Conservation (phyloP, 441 rosid genomes). For the Flueggea neowawraea region DNA sequence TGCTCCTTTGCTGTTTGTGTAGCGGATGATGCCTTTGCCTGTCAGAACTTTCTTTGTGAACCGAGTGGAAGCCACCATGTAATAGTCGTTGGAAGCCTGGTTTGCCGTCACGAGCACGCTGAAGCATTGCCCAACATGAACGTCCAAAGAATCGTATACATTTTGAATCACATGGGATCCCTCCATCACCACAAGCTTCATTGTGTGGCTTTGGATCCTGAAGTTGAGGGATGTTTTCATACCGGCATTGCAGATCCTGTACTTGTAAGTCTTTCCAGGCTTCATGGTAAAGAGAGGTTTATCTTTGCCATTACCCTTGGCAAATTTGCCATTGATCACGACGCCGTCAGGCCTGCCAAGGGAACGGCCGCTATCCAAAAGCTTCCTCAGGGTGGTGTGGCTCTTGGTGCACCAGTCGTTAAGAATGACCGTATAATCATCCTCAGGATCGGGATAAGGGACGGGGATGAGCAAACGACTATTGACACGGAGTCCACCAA, state of each 20-base stretch:
- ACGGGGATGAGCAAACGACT: conserved; percentile 59
- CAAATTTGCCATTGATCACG: conserved; percentile 60
- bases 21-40: conserved; percentile 47
- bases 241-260: conserved; percentile 62
- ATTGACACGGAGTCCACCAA: conserved; percentile 59
- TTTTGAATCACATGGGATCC: conserved; percentile 68
- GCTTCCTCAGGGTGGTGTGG: conserved; percentile 41
- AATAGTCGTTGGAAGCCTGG: conserved; percentile 52
- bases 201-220: conserved; percentile 56
- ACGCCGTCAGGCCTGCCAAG: conserved; percentile 56
- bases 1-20: conserved; percentile 34
- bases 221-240: conserved; percentile 52
- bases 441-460: conserved; percentile 56
- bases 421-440: conserved; percentile 44
- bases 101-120: conserved; percentile 50
- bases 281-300: conserved; percentile 69
- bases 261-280: conserved; percentile 64
- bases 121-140: conserved; percentile 64
- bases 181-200: conserved; percentile 80
- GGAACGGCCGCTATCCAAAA: conserved; percentile 52
- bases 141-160: conserved; percentile 59
- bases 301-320: conserved; percentile 33
- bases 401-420: conserved; percentile 58
- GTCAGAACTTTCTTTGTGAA: conserved; percentile 37
- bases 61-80: conserved; percentile 62